Percentiles rank a stretch among this genome's conserved stretches.
Evolutionary conservation across 75 land plant species (phyloP).

Genomic region (Gnetum montanum): DNA sequence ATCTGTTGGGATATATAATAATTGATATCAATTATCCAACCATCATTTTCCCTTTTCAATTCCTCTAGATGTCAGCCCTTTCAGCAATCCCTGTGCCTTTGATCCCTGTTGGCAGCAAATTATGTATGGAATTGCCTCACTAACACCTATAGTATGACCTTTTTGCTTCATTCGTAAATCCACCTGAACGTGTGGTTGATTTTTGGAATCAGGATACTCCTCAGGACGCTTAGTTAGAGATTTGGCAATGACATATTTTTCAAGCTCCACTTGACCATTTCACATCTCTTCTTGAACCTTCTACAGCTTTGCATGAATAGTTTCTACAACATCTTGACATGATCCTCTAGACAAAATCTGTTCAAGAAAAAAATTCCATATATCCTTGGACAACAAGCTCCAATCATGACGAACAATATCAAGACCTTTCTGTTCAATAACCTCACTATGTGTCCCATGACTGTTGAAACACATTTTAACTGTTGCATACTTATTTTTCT

Average conservation of each 20-base stretch:
- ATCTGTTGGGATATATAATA: constrained; percentile 98
- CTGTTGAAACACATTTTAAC: constrained; percentile 63
- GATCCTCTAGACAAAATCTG: constrained; percentile 90
- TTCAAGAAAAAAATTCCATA: constrained; percentile 82
- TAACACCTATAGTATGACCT: constrained; percentile 73
- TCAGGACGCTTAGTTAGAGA: constrained; percentile 89
- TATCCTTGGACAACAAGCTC: constrained; percentile 90
- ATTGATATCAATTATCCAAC: constrained; percentile 93
- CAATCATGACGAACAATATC: constrained; percentile 99
- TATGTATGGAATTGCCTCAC: constrained; percentile 93
- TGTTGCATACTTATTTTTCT: constrained; percentile 98
- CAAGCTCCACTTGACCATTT: constrained; percentile 77
- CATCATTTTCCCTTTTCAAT: constrained; percentile 57
- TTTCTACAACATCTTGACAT: constrained; percentile 90
- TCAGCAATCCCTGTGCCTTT: constrained; percentile 74
- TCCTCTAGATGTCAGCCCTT: constrained; percentile 98
- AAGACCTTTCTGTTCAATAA: constrained; percentile 91
- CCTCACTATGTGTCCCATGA: constrained; percentile 74
- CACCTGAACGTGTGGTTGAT: constrained; percentile 98
- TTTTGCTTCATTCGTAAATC: constrained; percentile 67
- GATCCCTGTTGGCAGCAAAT: constrained; percentile 81
- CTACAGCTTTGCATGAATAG: constrained; percentile 45
- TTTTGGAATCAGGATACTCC: constrained; percentile 93
- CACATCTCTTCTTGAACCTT: constrained; percentile 98
- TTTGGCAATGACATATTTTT: constrained; percentile 90